Percentiles rank a stretch among this genome's conserved stretches.
These are phyloP conservation scores for Platanthera zijinensis DNA, from an alignment of 106 monocot species.

Conservation along the genomic window DNA sequence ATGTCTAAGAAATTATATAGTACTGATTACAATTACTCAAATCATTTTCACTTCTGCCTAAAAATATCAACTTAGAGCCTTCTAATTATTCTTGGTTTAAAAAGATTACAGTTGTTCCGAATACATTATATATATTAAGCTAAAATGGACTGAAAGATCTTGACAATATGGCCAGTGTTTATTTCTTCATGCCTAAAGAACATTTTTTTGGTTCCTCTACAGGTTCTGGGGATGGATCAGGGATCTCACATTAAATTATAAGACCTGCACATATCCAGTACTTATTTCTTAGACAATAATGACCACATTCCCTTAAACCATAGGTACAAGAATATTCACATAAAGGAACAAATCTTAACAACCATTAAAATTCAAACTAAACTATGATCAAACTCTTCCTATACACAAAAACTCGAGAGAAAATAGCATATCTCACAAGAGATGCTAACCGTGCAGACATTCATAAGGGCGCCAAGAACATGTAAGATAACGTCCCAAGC, in stretches of 20 bases:
- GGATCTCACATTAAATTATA: background rate
- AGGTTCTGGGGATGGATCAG: background rate
- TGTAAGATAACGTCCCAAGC: background rate
- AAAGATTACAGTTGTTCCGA: background rate
- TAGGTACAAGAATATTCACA: background rate
- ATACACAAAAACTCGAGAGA: background rate
- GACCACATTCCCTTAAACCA: background rate
- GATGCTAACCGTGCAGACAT: background rate
- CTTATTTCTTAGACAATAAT: background rate
- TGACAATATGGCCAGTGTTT: background rate
- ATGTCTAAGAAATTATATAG: background rate
- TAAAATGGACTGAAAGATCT: background rate
- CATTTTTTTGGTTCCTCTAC: background rate
- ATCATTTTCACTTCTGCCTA: background rate
- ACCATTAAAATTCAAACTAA: slow-evolving; percentile 1
- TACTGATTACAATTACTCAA: background rate
- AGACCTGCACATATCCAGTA: background rate
- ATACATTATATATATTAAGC: background rate
- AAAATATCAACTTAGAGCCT: background rate
- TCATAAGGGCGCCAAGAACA: background rate
- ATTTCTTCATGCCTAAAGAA: background rate
- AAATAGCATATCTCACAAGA: background rate
- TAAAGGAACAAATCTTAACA: background rate
- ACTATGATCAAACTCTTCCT: background rate
- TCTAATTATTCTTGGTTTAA: background rate